Base-by-base conservation (phyloP, 2,329 filamentous ascomycete species). In the Ophiocordyceps robertsii region DNA sequence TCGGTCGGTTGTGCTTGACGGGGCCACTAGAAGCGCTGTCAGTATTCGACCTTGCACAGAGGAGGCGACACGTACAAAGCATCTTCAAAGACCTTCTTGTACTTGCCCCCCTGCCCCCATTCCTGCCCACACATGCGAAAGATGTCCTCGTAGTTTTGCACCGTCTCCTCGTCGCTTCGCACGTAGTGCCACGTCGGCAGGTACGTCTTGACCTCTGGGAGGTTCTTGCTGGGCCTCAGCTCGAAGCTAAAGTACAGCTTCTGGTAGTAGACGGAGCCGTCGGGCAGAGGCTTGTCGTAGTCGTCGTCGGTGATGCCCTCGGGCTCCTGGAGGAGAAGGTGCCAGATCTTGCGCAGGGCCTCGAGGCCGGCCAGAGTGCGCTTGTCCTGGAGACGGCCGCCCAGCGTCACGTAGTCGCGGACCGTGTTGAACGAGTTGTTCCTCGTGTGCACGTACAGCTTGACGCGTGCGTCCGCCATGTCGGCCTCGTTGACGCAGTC, bases 221-320 rank as follows among this genome's bases (percentile, higher is more conserved):
- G n/a, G n/a, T 45, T 40, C 29, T 7, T 37, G 24, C 43, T 41
- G 0, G 47, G 47, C 24, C 37, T 19, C 29, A 49, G 31, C 42
- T 49, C 47, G 16, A 49, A 41, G 43, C 43, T 38, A 24, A 49
- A 49, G 36, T 49, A 49, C 12, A 44, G 14, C 38, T 40, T 47
- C 31, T 47, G 45, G 33, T 32, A 41, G 1, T 42, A 17, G n/a
- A 44, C 39, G 17, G 35, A 40, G 24, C 32, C 30, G 11, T 43
- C 44, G 19, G 32, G 44, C 6, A 45, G 12, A 14, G 43, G 43
- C 40, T 43, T 47, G 10, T 47, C 45, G 16, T 33, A 45, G 11
- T 43, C 36, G 14, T 49, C 45, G 16, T 44, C 38, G 13, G 32
- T 13, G 29, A 43, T 17, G 31, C 40, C 45, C 16, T 49, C 43